A percentile compares a stretch with the other conserved stretches of the same genome.
phyloP scores from a whole-genome alignment of 2,329 filamentous ascomycete species.

The Ceratocystiopsis brevicomis region DNA sequence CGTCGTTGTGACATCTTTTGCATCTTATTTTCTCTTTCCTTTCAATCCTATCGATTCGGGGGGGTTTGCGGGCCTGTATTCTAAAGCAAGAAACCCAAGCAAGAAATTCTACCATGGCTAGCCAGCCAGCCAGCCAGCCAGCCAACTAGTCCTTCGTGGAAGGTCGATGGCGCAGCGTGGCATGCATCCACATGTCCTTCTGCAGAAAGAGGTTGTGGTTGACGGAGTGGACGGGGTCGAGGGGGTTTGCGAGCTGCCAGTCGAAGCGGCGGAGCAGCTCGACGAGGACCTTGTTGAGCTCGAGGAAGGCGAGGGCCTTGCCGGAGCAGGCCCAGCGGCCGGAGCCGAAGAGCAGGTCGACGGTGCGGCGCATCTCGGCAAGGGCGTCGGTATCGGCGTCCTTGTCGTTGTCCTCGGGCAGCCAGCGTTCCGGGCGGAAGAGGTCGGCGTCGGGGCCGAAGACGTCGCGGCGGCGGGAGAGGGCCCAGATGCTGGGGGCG shows the following conservation, averaged over 20 bases:
- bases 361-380: conserved; percentile 11
- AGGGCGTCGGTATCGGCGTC: background rate
- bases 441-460: conserved; percentile 20
- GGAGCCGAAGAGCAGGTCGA: conserved; percentile 22
- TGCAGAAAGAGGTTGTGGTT: conserved; percentile 15
- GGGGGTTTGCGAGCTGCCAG: conserved; percentile 13
- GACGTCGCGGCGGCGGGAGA: conserved; percentile 19
- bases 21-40: background rate
- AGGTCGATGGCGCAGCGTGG: conserved; percentile 1
- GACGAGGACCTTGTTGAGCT: conserved; percentile 19
- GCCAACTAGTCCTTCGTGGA: too few relatives aligned
- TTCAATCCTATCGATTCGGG: too few relatives aligned
- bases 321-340: conserved; percentile 23
- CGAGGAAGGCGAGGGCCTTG: conserved; percentile 22
- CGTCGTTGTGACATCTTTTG: background rate
- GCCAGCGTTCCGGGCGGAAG: conserved; percentile 29
- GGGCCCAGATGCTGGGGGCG: conserved; percentile 7
- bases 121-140: too few relatives aligned
- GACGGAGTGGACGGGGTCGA: conserved; percentile 7
- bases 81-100: too few relatives aligned
- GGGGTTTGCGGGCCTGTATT: too few relatives aligned
- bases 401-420: conserved; percentile 8
- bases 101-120: background rate
- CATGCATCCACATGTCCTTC: conserved; percentile 14
- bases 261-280: conserved; percentile 12